Base-by-base conservation (phyloP, 1,139 yeast genomes). In the Lodderomyces margitis region DNA sequence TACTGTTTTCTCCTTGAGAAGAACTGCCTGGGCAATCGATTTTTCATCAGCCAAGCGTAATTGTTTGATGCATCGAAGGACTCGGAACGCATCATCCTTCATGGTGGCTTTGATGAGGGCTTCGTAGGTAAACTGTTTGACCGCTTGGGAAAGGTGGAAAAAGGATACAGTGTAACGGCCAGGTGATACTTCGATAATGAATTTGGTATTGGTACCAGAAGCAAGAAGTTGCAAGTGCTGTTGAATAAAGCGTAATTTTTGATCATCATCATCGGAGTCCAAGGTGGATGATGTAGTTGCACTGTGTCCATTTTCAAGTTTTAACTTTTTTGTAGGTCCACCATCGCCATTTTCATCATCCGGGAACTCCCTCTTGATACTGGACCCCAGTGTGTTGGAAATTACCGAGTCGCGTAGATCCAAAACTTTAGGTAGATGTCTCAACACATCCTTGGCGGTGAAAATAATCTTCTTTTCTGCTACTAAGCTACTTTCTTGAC, bases 41-140 rank as follows among this genome's bases (percentile, higher is more conserved):
- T 89, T 88, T 57, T 92, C 98, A 48, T 94, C 95, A 3, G 84
- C 85, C 45, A 88, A 70, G 51, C 81, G 81, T 53, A 81, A 74
- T 5, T 76, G 75, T 48, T 83, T 74, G 36, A 87, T 72, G 51
- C 92, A 81, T 50, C 91, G 74, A 46, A 87, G 66, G 7, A 87
- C 68, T 41, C 94, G 72, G 46, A 66, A 63, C 1, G 89, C 80
- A 16, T 80, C 73, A 10, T 71, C 64, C 2, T 85, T 85, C 41
- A 80, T 57, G 0, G 85, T 76, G 4, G 80, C 63, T 34, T 80
- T 74, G 37, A 87, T 67, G 23, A 85, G 59, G 21, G 77, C 69
- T 47, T 87, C 94, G 56, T 78, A 83, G 15, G 79, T 78, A 40
- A 69, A 66, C 34, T 75, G 75, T 52, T 80, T 78, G 30, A 87